Percentiles rank a stretch among this genome's conserved stretches.
phyloP scores from a whole-genome alignment of 169 alveolate species.

The Plasmodium billcollinsi region DNA sequence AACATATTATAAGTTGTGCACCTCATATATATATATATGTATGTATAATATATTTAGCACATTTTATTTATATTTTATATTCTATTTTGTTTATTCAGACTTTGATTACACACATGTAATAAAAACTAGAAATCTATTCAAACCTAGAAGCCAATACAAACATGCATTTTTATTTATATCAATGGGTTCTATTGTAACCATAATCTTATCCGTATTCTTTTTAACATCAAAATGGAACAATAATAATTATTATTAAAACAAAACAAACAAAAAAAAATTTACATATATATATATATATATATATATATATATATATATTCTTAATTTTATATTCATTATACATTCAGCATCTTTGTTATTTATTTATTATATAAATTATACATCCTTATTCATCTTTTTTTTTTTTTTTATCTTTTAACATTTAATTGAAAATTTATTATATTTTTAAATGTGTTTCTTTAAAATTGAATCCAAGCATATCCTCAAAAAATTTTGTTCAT shows the following conservation, averaged over 20 bases:
- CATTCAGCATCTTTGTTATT: not conserved
- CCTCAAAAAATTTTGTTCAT: conserved; percentile 28
- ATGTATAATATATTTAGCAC: not conserved
- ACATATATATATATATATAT: not conserved
- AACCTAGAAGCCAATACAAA: conserved; percentile 20
- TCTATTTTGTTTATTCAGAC: conserved; percentile 13
- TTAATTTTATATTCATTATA: not conserved
- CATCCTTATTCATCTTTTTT: not conserved
- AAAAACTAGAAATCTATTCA: conserved; percentile 47
- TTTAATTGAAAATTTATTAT: conserved; percentile 1
- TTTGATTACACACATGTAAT: conserved; percentile 21
- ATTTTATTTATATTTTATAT: not conserved
- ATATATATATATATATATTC: not conserved
- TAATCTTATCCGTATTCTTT: conserved; percentile 46
- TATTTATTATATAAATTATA: not conserved
- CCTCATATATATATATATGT: not conserved
- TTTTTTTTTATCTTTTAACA: not conserved
- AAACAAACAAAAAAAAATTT: not conserved
- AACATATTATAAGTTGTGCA: too few species aligned
- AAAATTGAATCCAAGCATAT: conserved; percentile 39
- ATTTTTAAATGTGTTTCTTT: conserved; percentile 18
- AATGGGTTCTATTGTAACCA: conserved; percentile 42
- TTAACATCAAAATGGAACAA: conserved; percentile 53
- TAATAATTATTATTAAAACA: conserved; percentile 18
- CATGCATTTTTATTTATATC: conserved; percentile 22